Base-by-base conservation (phyloP, 2,329 filamentous ascomycete genomes). In the Periconia macrospinosa region DNA sequence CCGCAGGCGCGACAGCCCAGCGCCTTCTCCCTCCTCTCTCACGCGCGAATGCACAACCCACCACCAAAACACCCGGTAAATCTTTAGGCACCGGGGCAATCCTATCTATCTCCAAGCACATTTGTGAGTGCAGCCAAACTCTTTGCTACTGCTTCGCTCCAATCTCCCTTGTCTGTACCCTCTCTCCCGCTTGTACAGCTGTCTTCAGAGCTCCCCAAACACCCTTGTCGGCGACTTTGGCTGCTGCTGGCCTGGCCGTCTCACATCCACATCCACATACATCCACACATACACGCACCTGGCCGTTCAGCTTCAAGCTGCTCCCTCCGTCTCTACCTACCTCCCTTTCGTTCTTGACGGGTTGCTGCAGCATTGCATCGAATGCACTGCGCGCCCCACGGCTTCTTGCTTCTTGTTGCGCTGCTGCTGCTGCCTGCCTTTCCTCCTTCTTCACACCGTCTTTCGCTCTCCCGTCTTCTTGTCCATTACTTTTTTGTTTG, bases 51-150 rank as follows among this genome's bases (percentile, higher is more conserved):
- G 11, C 43, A 18, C n/a, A n/a, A n/a, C n/a, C n/a, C n/a, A 27
- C 23, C 54, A 51, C 57, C 56, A 62, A 60, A 60, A 56, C 54
- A 57, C 56, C 59, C 57, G 62, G 60, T 53, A 53, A 54, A 62
- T 54, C 57, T 65, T 58, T n/a, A 20, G 20, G 46, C 53, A 49
- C 55, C 57, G 54, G 57, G 49, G 37, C 42, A 41, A 56, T 6
- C 11, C 33, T 37, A 6, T 37, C 33, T 53, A 60, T 27, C 23
- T 27, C 67, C 58, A 55, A 67, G 70, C 70, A 72, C 69, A 67
- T 72, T 62, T 37, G 71, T 74, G 70, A 74, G 71, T 74, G 71
- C 69, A 66, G 52, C 62, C 61, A 46, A 13, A 3, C 11, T 37
- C 11, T 37, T 37, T 37, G 33, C 62, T 66, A 65, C 61, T 69